A percentile compares a stretch with the other conserved stretches of the same genome.
phyloP scores from a whole-genome alignment of 495 filamentous ascomycete species.

The Corynascus novoguineensis region DNA sequence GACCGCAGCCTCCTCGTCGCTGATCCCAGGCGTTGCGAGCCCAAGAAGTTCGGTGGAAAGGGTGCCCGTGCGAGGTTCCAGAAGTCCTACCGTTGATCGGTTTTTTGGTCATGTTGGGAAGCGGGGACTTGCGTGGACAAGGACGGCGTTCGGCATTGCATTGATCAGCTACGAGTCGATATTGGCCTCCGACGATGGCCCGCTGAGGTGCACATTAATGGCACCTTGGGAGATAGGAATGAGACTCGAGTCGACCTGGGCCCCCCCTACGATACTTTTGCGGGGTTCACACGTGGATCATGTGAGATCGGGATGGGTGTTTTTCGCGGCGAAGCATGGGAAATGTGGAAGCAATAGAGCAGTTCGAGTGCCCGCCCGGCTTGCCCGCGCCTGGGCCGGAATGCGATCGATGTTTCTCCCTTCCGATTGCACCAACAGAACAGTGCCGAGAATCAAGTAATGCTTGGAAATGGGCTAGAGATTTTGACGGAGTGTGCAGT shows the following conservation, averaged over 20 bases:
- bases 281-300: constrained; percentile 16
- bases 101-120: constrained; percentile 26
- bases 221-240: constrained; percentile 32
- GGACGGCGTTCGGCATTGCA: constrained; percentile 39
- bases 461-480: neutral
- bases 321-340: constrained; percentile 11
- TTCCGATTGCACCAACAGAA: neutral
- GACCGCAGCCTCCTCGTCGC: constrained; percentile 96
- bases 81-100: constrained; percentile 65
- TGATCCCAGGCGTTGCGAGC: constrained; percentile 91
- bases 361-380: constrained; percentile 15
- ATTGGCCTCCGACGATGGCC: constrained; percentile 28
- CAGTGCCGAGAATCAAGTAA: neutral
- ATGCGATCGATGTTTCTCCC: constrained; percentile 21
- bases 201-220: constrained; percentile 20
- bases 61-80: constrained; percentile 96
- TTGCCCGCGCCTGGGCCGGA: constrained; percentile 13
- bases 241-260: constrained; percentile 25
- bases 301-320: constrained; percentile 16
- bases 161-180: constrained; percentile 31
- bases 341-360: constrained; percentile 15
- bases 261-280: constrained; percentile 19
- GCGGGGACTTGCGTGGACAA: constrained; percentile 31
- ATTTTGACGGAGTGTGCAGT: neutral
- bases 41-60: constrained; percentile 88